phyloP scores from a whole-genome alignment of 2,329 filamentous ascomycete species.

The Claviceps quebecensis region DNA sequence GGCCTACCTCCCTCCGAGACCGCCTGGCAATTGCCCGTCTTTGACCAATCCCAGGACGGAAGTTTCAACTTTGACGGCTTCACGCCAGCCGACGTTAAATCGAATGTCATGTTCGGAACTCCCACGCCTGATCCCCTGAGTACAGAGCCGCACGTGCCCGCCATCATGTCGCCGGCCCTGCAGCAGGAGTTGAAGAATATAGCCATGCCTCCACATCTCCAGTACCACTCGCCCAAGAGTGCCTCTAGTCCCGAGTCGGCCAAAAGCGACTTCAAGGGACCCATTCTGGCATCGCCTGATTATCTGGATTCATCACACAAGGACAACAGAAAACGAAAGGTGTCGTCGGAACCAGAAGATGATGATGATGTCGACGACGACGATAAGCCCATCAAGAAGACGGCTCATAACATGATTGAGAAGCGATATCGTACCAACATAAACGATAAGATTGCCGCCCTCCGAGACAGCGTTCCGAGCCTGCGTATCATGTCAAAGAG shows the following conservation, averaged over 20 bases:
- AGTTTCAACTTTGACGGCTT: slow-evolving; percentile 20
- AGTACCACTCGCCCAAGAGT: slow-evolving; percentile 45
- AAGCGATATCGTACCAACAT: slow-evolving; percentile 93
- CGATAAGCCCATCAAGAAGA: slow-evolving; percentile 61
- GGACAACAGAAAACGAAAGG: slow-evolving; percentile 53
- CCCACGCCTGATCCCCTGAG: slow-evolving; percentile 1
- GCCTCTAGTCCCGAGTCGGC: slow-evolving; percentile 44
- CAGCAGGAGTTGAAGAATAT: slow-evolving; percentile 48
- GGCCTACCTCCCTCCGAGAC: slow-evolving; percentile 19
- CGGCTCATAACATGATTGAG: slow-evolving; percentile 95
- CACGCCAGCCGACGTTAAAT: slow-evolving; percentile 20
- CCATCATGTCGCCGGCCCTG: slow-evolving; percentile 29
- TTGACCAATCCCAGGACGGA: slow-evolving; percentile 20
- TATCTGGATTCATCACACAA: slow-evolving; percentile 29
- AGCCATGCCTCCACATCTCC: slow-evolving; percentile 49
- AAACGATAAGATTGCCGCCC: slow-evolving; percentile 89
- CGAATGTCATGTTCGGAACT: slow-evolving; percentile 18
- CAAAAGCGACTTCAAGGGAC: slow-evolving; percentile 31
- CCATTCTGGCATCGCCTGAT: slow-evolving; percentile 46
- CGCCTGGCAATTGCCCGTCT: slow-evolving; percentile 21
- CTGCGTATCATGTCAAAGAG: slow-evolving; percentile 71
- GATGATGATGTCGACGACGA: slow-evolving; percentile 44
- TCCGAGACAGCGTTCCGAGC: slow-evolving; percentile 84
- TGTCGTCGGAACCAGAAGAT: slow-evolving; percentile 39
- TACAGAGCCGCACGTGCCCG: slow-evolving; percentile 8